Evolutionary conservation across 768 basidiomycete genomes (phyloP).

Genomic region (Suillus lakei): DNA sequence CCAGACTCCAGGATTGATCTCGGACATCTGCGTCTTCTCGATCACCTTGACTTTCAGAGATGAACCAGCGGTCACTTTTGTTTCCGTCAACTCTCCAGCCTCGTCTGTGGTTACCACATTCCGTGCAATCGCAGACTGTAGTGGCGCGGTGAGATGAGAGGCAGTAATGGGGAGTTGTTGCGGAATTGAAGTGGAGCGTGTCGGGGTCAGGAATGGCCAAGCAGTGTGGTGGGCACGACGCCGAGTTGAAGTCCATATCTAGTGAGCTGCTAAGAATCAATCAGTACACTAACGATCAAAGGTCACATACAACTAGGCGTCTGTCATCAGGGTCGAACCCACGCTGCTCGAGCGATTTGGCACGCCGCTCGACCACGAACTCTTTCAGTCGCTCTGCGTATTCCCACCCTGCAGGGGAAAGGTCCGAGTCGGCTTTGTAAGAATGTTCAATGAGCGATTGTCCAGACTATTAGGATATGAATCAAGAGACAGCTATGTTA

Average conservation of each 20-base stretch:
- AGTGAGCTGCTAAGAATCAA: constrained; percentile 4
- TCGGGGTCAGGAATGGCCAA: constrained; percentile 80
- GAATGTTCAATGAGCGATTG: constrained; percentile 98
- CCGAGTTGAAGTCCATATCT: constrained; percentile 98
- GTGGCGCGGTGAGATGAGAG: neutral
- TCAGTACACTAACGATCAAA: neutral
- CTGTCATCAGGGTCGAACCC: constrained; percentile 65
- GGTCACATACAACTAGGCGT: constrained; percentile 62
- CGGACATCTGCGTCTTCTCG: constrained; percentile 95
- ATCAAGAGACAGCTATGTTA: neutral
- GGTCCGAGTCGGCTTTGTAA: constrained; percentile 97
- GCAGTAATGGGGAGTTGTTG: neutral
- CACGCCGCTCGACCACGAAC: constrained; percentile 84
- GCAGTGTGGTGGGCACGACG: constrained; percentile 93
- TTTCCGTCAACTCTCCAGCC: neutral
- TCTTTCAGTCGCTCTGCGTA: constrained; percentile 90
- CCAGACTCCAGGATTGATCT: constrained; percentile 98
- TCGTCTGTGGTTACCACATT: constrained; percentile 5
- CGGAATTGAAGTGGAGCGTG: constrained; percentile 22
- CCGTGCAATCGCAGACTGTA: constrained; percentile 4
- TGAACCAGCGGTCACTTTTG: constrained; percentile 17
- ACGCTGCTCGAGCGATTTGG: constrained; percentile 74
- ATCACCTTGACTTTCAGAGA: constrained; percentile 75
- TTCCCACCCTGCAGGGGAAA: constrained; percentile 94
- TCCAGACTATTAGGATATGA: constrained; percentile 69